A percentile compares a stretch with the other conserved stretches of the same genome.
These are phyloP conservation scores for Sinapis alba DNA, from an alignment of 441 rosid genomes.

Conservation along the genomic window DNA sequence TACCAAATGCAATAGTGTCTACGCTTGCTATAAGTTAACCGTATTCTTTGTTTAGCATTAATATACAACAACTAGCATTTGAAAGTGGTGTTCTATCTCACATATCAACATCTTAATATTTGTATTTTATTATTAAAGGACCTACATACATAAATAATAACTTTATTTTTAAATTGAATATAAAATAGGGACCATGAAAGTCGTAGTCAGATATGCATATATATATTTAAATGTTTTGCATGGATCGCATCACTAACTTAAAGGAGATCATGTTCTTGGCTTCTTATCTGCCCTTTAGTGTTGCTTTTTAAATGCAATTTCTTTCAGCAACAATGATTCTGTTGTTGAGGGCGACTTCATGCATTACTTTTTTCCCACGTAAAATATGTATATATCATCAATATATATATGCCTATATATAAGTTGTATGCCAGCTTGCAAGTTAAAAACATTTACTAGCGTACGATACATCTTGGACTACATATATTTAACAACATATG, in stretches of 20 bases:
- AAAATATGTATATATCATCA: slow-evolving; percentile 39
- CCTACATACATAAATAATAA: slow-evolving; percentile 38
- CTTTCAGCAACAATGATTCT: slow-evolving; percentile 73
- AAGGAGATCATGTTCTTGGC: slow-evolving; percentile 40
- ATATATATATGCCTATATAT: background rate
- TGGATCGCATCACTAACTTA: slow-evolving; percentile 53
- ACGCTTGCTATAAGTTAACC: slow-evolving; percentile 12
- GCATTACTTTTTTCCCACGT: slow-evolving; percentile 94
- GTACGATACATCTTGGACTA: background rate
- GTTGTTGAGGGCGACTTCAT: slow-evolving; percentile 77
- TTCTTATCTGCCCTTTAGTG: slow-evolving; percentile 51
- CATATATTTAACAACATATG: background rate
- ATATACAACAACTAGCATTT: background rate
- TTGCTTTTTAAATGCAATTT: slow-evolving; percentile 32
- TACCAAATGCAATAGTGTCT: slow-evolving; percentile 4
- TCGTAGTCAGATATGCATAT: slow-evolving; percentile 34
- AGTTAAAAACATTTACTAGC: background rate
- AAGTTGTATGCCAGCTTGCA: slow-evolving; percentile 1
- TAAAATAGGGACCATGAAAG: slow-evolving; percentile 35
- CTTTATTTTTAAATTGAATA: background rate
- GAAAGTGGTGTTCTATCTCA: slow-evolving; percentile 32
- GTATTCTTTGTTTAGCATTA: background rate
- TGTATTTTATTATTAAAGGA: slow-evolving; percentile 13
- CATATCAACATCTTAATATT: slow-evolving; percentile 21
- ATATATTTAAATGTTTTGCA: slow-evolving; percentile 48